phyloP scores from a whole-genome alignment of 139 green algal genomes.

The Protoeuglena noctilucae region DNA sequence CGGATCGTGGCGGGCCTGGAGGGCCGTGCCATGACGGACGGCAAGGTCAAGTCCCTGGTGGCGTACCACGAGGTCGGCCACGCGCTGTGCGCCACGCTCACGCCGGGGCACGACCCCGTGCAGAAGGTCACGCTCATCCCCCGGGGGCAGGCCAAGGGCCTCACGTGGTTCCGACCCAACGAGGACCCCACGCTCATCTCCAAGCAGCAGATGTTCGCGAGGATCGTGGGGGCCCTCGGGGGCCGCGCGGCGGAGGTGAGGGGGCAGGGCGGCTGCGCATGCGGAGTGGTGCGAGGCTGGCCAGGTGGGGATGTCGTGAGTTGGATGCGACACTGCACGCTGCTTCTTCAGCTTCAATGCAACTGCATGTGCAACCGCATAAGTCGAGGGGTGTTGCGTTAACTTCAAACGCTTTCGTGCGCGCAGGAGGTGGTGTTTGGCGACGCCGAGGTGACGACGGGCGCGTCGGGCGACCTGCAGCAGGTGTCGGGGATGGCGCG shows the following conservation, averaged over 20 bases:
- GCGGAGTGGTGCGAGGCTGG: too few relatives aligned
- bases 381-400: too few relatives aligned
- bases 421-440: constrained; percentile 97
- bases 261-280: too few relatives aligned
- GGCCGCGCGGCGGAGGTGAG: constrained; percentile 90
- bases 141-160: constrained; percentile 80
- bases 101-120: constrained; percentile 86
- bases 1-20: constrained; percentile 95
- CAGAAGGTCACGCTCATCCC: constrained; percentile 99
- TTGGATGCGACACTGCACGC: too few relatives aligned
- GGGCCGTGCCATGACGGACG: constrained; percentile 90
- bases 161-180: constrained; percentile 85
- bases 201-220: constrained; percentile 92
- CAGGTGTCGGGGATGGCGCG: constrained; percentile 70
- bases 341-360: too few relatives aligned
- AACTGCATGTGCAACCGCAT: too few relatives aligned
- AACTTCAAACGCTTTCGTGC: too few relatives aligned
- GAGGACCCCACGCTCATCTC: constrained; percentile 92
- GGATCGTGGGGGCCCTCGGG: constrained; percentile 88
- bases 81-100: constrained; percentile 89
- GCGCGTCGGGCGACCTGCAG: constrained; percentile 61
- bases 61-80: constrained; percentile 97
- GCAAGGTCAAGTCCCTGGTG: constrained; percentile 91
- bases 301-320: too few relatives aligned
- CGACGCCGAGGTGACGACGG: constrained; percentile 84